Evolutionary conservation across 176 grass and related monocot genomes (phyloP), one percentile per base, ranked within the genome.

Genomic region (Ananas comosus): DNA sequence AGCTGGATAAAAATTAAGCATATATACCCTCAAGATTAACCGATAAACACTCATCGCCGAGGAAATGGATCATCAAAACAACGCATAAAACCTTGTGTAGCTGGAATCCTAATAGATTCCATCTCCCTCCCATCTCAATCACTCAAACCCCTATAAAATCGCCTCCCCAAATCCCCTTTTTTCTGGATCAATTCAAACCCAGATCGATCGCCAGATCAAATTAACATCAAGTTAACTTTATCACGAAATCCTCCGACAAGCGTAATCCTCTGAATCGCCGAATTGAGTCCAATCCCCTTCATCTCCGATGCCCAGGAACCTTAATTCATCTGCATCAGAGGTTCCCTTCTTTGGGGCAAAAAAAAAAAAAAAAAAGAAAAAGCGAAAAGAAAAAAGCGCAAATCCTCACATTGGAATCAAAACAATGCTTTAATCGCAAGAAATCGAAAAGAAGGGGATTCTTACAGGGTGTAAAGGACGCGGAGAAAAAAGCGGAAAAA

Each of bases 11-110:
- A 57, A 9, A 17, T 57, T 16, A 57, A 9, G 21, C 21, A 16
- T 61, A 61, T 18, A 16, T 81, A 99, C 95, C 95, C 84, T 99
- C 95, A 50, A 76, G 78, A 78, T 93, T 99, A 52, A 93, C 16
- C 25, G 94, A 83, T 9, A 72, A 81, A 85, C 94, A 99, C 64
- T 64, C 82, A 69, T 67, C 33, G 50, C 53, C 59, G 13, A 75
- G 28, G 49, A 85, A 75, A 59, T 86, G 82, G 80, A 99, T 53
- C 63, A 78, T 28, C 54, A 93, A 67, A 59, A 65, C 24, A 47
- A 67, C 9, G 29, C 75, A 73, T 24, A 79, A 59, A 59, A 83
- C 59, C 61, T 27, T 72, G 73, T 76, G 83, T 51, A 80, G 70
- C 50, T 53, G 70, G 72, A 78, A 87, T 16, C 28, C 57, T 61